Percentiles rank a stretch among this genome's conserved stretches.
Conservation (phyloP, 306 rosid genomes). For the Rubus idaeus region DNA sequence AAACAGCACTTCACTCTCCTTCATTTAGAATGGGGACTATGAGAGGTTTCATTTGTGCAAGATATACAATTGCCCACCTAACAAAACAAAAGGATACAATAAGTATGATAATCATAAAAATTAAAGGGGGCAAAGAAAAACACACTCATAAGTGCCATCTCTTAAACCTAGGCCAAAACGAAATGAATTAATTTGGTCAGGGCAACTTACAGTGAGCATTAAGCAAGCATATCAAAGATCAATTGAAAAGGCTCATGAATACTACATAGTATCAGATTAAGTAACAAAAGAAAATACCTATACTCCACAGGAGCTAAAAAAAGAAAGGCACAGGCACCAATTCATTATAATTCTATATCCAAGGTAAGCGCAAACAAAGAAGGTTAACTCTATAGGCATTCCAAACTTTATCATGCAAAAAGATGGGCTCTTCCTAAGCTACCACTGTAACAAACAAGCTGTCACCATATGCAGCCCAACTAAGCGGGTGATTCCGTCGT, state of each 20-base stretch:
- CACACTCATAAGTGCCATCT: not conserved
- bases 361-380: not conserved
- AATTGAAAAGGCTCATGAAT: not conserved
- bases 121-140: not conserved
- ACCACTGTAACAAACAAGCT: not conserved
- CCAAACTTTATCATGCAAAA: not conserved
- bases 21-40: constrained; percentile 78
- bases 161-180: not conserved
- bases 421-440: not conserved
- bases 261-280: not conserved
- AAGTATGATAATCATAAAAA: not conserved
- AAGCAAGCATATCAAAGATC: not conserved
- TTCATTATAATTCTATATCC: not conserved
- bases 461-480: not conserved
- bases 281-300: not conserved
- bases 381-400: not conserved
- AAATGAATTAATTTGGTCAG: not conserved
- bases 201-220: not conserved
- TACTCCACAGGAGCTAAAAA: not conserved
- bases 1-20: constrained; percentile 47
- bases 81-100: constrained; percentile 16
- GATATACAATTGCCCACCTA: constrained; percentile 94
- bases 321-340: not conserved
- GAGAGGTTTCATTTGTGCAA: constrained; percentile 92
- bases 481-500: not conserved